Percentiles rank a stretch among this genome's conserved stretches.
These are phyloP conservation scores for Diaporthe amygdali DNA, from an alignment of 2,329 filamentous ascomycete genomes.

Conservation along the genomic window DNA sequence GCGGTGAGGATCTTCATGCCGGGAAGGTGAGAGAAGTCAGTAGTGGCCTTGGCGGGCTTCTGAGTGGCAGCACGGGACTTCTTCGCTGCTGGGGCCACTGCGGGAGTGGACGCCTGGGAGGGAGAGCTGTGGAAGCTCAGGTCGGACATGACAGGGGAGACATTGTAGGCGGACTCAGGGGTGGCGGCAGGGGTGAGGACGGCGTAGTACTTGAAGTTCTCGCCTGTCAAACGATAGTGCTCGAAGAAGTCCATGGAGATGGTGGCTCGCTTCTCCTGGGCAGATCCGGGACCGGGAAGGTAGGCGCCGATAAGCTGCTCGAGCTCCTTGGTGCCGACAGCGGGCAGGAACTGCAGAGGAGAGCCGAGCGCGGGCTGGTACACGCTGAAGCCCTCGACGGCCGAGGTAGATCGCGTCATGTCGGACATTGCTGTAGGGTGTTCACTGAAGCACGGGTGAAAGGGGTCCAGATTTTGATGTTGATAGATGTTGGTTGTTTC, in stretches of 20 bases:
- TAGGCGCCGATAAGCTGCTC: conserved; percentile 65
- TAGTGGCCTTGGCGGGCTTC: conserved; percentile 30
- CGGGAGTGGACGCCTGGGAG: conserved; percentile 26
- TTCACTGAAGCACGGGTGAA: not conserved
- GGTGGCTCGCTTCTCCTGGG: conserved; percentile 63
- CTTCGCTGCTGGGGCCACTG: conserved; percentile 20
- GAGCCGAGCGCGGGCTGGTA: conserved; percentile 63
- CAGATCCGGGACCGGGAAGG: conserved; percentile 56
- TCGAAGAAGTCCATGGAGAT: conserved; percentile 66
- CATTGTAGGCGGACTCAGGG: conserved; percentile 52
- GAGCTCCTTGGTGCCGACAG: conserved; percentile 66
- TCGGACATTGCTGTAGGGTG: conserved; percentile 34
- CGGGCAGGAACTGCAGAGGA: conserved; percentile 68
- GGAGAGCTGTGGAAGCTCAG: conserved; percentile 49
- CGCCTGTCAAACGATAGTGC: conserved; percentile 56
- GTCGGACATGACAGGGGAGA: conserved; percentile 55
- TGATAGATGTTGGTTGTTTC: not conserved
- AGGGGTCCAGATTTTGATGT: not conserved
- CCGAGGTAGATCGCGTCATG: conserved; percentile 41
- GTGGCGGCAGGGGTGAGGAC: conserved; percentile 46
- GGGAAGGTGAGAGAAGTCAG: conserved; percentile 59
- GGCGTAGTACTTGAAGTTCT: conserved; percentile 66
- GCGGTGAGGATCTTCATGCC: conserved; percentile 72
- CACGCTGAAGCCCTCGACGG: conserved; percentile 60
- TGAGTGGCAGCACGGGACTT: conserved; percentile 35